Percentiles rank a stretch among this genome's conserved stretches.
Evolutionary conservation across 1,139 yeast species (phyloP).

Genomic region (Candida sanyaensis): DNA sequence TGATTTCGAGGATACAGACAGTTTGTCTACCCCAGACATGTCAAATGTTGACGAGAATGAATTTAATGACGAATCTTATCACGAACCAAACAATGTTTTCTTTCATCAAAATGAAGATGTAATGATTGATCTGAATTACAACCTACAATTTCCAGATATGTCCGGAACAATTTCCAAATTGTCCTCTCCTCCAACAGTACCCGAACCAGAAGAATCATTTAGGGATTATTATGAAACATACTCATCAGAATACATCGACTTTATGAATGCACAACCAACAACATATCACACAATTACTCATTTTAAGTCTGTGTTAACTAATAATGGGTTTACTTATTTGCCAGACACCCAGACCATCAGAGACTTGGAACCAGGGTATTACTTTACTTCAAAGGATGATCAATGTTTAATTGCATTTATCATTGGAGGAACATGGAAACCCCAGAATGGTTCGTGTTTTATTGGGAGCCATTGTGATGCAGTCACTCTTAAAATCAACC

Average conservation of each 20-base stretch:
- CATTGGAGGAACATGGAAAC: slow-evolving; percentile 58
- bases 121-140: neutral
- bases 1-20: neutral
- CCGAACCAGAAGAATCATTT: slow-evolving; percentile 3
- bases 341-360: slow-evolving; percentile 44
- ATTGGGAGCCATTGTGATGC: slow-evolving; percentile 66
- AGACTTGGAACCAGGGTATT: slow-evolving; percentile 41
- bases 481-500: slow-evolving; percentile 58
- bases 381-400: slow-evolving; percentile 59
- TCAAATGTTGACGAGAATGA: slow-evolving; percentile 2
- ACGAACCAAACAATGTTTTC: neutral
- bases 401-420: slow-evolving; percentile 58
- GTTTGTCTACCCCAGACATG: slow-evolving; percentile 5
- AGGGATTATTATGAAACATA: slow-evolving; percentile 32
- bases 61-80: neutral
- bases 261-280: slow-evolving; percentile 63
- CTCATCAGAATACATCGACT: slow-evolving; percentile 54
- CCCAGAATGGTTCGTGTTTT: slow-evolving; percentile 56
- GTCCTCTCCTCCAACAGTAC: neutral
- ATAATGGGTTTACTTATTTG: slow-evolving; percentile 54
- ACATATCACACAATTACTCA: slow-evolving; percentile 57
- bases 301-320: slow-evolving; percentile 42
- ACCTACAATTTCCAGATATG: slow-evolving; percentile 4
- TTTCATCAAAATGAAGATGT: too few relatives aligned
- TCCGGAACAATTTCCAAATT: neutral